Base-by-base conservation (phyloP, 495 filamentous ascomycete species). In the Friedmanniomyces endolithicus region DNA sequence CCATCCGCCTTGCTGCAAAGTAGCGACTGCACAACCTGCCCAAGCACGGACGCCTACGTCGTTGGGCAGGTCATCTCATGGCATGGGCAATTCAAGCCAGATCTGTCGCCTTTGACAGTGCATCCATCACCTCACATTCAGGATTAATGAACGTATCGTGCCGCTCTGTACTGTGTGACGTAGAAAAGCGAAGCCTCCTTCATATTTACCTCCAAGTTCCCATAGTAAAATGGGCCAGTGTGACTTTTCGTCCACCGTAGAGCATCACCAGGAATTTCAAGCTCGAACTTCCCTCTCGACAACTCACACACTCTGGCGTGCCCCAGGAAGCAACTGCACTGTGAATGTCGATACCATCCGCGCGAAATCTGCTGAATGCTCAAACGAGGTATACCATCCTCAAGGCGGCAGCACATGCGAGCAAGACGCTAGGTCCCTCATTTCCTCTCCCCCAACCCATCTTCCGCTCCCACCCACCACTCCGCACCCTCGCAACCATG, bases 401-500 rank as follows among this genome's bases (percentile, higher is more conserved):
- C 37, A 16, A 14, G 37, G 12, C 37, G 17, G 6, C 17, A 6
- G 19, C 44, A 47, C 6, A 6, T 50, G 24, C n/a, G 47, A 19
- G 47, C n/a, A 12, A 19, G n/a, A 50, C 25, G 47, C 8, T 50
- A 50, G 47, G 47, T 50, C 24, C 24, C 34, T 25, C 47, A 12
- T 50, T 25, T 50, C 47, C 47, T 35, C 14, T 25, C 2, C n/a
- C 23, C 23, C 11, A 35, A 20, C 24, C 29, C 22, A 6, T 27
- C 11, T n/a, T 41, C 49, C 24, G 11, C 35, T 24, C 49, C 2
- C 31, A 33, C 9, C 49, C 35, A 52, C 20, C 31, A 24, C 33
- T 39, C 50, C 17, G 14, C 2, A 41, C 40, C 2, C 31, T 56
- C 45, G 35, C 45, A 9, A 56, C 46, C 33, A 51, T 56, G 46